phyloP scores from a whole-genome alignment of 2,329 filamentous ascomycete genomes.

The Juglanconis juglandina region DNA sequence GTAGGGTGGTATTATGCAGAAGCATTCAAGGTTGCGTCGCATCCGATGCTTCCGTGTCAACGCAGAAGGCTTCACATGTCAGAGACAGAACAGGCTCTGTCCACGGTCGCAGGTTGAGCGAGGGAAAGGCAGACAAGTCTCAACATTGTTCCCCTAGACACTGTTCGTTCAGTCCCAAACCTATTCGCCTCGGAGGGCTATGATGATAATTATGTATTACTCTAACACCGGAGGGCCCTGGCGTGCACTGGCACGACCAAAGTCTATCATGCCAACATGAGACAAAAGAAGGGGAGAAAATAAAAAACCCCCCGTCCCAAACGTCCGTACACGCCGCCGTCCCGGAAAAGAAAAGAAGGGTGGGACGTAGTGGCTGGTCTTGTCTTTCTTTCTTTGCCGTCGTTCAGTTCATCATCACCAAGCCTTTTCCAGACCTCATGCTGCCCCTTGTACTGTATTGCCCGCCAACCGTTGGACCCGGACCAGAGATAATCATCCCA shows the following conservation, averaged over 20 bases:
- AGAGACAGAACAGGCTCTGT: neutral
- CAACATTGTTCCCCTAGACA: no score
- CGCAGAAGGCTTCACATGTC: neutral
- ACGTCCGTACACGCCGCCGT: neutral
- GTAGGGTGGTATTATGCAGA: neutral
- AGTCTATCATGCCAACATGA: constrained; percentile 15
- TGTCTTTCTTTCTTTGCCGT: constrained; percentile 1
- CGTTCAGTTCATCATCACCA: constrained; percentile 7
- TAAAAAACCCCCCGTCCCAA: neutral
- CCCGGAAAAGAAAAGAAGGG: neutral
- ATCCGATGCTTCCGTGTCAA: neutral
- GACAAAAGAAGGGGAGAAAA: constrained; percentile 13
- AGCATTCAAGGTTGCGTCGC: neutral
- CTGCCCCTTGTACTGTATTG: constrained; percentile 9
- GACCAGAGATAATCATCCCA: constrained; percentile 10
- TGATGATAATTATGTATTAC: constrained; percentile 17
- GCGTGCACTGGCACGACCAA: constrained; percentile 1
- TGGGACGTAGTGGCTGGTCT: neutral
- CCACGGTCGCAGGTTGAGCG: no score
- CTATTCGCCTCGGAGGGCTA: neutral
- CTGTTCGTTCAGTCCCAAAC: neutral
- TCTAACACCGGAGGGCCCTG: constrained; percentile 6
- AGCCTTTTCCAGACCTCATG: neutral
- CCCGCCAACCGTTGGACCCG: neutral
- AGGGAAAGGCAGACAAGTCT: no score